Evolutionary conservation across 2,329 filamentous ascomycete genomes (phyloP).

Genomic region (Aspergillus jensenii): DNA sequence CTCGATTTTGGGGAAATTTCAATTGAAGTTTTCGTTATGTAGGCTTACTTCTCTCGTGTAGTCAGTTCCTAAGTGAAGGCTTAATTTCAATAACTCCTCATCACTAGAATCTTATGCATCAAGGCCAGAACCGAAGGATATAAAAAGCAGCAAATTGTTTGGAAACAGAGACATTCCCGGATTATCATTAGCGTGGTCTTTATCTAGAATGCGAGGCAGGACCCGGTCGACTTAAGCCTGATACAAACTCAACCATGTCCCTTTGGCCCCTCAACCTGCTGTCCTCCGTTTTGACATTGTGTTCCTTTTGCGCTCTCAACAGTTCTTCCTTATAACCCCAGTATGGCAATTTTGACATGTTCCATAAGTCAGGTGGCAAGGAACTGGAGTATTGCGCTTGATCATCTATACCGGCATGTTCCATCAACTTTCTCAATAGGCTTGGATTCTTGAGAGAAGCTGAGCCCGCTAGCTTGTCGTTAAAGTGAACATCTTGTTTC

Average conservation of each 20-base stretch:
- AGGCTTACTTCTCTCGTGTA: neutral
- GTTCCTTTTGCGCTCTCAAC: conserved; percentile 41
- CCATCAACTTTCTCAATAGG: conserved; percentile 57
- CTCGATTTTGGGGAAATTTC: neutral
- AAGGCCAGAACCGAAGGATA: neutral
- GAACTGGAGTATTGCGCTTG: conserved; percentile 57
- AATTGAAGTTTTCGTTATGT: neutral
- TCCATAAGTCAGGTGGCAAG: conserved; percentile 42
- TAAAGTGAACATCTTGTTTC: conserved; percentile 63
- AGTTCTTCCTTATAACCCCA: conserved; percentile 51
- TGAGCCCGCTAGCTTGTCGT: conserved; percentile 58
- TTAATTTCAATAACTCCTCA: neutral
- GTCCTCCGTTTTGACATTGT: conserved; percentile 36
- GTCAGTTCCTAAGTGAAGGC: neutral
- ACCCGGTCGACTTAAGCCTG: conserved; percentile 9
- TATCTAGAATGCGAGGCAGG: neutral
- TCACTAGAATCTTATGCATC: neutral
- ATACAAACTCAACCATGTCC: conserved; percentile 43
- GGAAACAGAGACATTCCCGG: neutral
- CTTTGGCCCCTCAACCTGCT: conserved; percentile 33
- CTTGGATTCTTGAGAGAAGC: conserved; percentile 60
- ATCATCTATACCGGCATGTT: conserved; percentile 56
- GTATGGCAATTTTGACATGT: conserved; percentile 36
- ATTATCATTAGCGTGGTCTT: conserved; percentile 5
- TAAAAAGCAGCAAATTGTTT: neutral